Base-by-base conservation (phyloP, 176 grass and related monocot species). In the Oryza brachyantha region DNA sequence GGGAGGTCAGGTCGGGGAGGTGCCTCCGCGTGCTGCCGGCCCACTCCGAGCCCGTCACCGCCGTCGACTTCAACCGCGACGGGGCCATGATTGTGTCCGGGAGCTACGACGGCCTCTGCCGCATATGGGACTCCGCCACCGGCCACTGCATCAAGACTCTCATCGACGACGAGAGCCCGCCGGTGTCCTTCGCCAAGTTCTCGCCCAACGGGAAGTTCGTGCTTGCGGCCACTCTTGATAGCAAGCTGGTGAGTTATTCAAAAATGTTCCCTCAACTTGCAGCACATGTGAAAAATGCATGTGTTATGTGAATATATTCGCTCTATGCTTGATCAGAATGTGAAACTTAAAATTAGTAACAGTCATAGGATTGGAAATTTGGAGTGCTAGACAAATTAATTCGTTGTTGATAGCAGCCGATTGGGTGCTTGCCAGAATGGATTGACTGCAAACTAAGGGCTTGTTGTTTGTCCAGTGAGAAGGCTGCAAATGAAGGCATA, bases 121-220 rank as follows among this genome's bases (percentile, higher is more conserved):
- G 95, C 66, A 79, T 97, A 34, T 97, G 95, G 95, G 89, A 97
- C 59, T 90, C 92, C 1, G 59, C 87, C 27, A 97, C 92, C 0
- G 89, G 95, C 10, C 91, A 92, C 71, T 97, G 94, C 84, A 79
- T 97, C 54, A 97, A 94, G 70, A 97, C 94, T 24, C 89, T 97
- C 66, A 91, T 94, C 17, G 92, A 94, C 22, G 95, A 97, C 21
- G 89, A 97, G 76, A 90, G 89, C 73, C 87, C 95, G 5, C 91
- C 95, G 0, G 89, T 94, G 14, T 90, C 92, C 14, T 94, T 90
- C 39, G 85, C 85, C 34, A 88, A 90, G 74, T 94, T 98, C 80
- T 98, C 95, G 8, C 95, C 92, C 78, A 94, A 98, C 26, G 95
- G 95, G 60, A 94, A 94, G 80, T 98, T 98, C 42, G 90, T 98